Conservation (phyloP, 257 asterid species). For the Scutellaria baicalensis region DNA sequence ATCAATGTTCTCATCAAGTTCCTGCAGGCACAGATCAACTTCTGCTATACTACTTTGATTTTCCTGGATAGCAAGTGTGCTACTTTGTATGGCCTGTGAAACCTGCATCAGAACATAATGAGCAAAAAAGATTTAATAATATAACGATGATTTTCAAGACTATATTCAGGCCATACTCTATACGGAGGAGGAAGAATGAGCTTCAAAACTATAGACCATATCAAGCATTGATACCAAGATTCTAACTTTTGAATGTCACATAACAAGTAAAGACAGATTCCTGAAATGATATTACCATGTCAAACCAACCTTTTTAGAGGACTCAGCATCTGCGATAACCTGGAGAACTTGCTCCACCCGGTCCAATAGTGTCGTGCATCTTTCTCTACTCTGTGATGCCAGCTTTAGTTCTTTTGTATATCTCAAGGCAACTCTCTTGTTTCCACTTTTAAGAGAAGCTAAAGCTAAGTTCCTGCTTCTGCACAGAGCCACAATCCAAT, state of each 20-base stretch:
- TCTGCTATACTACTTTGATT: slow-evolving; percentile 51
- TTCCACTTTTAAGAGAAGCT: slow-evolving; percentile 49
- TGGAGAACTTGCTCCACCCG: slow-evolving; percentile 72
- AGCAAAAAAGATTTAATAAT: background rate
- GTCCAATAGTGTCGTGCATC: slow-evolving; percentile 55
- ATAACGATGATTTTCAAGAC: background rate
- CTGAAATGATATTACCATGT: background rate
- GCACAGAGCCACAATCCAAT: slow-evolving; percentile 21
- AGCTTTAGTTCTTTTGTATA: slow-evolving; percentile 57
- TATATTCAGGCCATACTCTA: background rate
- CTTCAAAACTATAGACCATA: background rate
- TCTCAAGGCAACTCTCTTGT: slow-evolving; percentile 57
- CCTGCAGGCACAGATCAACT: slow-evolving; percentile 60
- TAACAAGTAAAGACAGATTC: background rate
- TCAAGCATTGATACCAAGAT: background rate
- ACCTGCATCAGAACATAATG: slow-evolving; percentile 40
- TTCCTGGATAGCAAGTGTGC: slow-evolving; percentile 56
- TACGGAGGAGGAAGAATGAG: background rate
- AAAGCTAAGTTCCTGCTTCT: slow-evolving; percentile 57
- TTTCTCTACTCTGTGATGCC: slow-evolving; percentile 66
- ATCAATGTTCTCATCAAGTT: slow-evolving; percentile 52
- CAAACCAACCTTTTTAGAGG: slow-evolving; percentile 69
- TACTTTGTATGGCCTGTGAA: slow-evolving; percentile 62
- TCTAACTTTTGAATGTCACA: background rate
- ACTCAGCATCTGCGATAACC: slow-evolving; percentile 64